Evolutionary conservation across 495 filamentous ascomycete genomes (phyloP).

Genomic region (Xylaria flabelliformis): DNA sequence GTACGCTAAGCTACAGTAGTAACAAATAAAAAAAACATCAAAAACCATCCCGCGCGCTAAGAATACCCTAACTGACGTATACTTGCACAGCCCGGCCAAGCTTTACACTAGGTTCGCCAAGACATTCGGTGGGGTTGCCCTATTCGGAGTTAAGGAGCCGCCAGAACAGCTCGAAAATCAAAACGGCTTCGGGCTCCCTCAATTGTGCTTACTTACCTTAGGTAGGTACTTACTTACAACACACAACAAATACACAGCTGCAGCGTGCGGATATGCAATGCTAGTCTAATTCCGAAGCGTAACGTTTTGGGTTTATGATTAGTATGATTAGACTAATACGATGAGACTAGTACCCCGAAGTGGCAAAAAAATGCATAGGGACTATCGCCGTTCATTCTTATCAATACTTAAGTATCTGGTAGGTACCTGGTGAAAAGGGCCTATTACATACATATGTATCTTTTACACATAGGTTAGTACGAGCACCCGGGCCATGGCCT

Average conservation of each 20-base stretch:
- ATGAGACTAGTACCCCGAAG: neutral
- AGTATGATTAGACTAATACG: neutral
- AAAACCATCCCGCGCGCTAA: slow-evolving; percentile 14
- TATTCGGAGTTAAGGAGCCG: slow-evolving; percentile 13
- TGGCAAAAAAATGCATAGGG: neutral
- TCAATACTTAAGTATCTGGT: neutral
- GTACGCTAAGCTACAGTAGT: neutral
- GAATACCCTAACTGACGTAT: neutral
- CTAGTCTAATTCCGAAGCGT: neutral
- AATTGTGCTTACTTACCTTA: slow-evolving; percentile 13
- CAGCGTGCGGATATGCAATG: slow-evolving; percentile 7
- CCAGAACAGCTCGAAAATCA: slow-evolving; percentile 2
- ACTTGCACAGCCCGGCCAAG: slow-evolving; percentile 24
- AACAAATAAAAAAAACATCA: neutral
- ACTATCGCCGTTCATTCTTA: neutral
- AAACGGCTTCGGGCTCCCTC: slow-evolving; percentile 16
- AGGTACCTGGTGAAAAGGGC: neutral
- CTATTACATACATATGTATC: neutral
- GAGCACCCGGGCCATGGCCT: neutral
- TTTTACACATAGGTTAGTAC: neutral
- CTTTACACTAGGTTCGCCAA: slow-evolving; percentile 23
- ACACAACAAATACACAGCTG: neutral
- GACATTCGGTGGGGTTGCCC: slow-evolving; percentile 20
- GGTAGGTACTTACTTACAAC: too few relatives aligned
- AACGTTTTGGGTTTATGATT: neutral